These are phyloP conservation scores for Aquilaria yunnanensis DNA, from an alignment of 345 rosid species.

Conservation along the genomic window DNA sequence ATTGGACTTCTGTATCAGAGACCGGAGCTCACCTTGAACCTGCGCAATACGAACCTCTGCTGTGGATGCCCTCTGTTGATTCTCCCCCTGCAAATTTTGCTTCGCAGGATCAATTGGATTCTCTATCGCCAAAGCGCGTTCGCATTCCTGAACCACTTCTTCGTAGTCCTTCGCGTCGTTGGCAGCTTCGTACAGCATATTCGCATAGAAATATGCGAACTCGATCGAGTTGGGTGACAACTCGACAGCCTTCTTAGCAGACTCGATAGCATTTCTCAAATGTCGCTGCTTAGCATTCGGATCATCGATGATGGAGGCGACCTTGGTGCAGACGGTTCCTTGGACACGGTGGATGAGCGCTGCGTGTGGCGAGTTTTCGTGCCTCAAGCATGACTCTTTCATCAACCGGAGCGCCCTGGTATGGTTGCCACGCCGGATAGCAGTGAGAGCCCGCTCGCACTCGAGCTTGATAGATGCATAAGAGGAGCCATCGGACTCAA, in stretches of 20 bases:
- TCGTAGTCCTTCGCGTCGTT: conserved; percentile 75
- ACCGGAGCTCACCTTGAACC: conserved; percentile 69
- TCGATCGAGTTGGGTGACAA: conserved; percentile 74
- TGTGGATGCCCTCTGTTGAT: conserved; percentile 60
- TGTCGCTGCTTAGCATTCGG: conserved; percentile 59
- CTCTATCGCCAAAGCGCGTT: conserved; percentile 67
- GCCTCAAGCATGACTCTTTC: conserved; percentile 62
- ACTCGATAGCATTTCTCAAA: conserved; percentile 62
- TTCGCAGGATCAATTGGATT: conserved; percentile 85
- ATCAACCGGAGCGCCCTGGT: conserved; percentile 76
- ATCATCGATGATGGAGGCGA: conserved; percentile 75
- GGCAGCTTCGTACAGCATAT: conserved; percentile 77
- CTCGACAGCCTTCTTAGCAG: conserved; percentile 67
- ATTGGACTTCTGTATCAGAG: conserved; percentile 66
- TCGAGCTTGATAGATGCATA: conserved; percentile 52
- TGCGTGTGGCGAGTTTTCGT: conserved; percentile 41
- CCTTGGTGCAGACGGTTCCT: conserved; percentile 68
- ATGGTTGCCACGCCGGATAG: conserved; percentile 84
- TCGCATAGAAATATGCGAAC: conserved; percentile 80
- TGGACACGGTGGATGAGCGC: conserved; percentile 77
- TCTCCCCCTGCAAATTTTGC: conserved; percentile 84
- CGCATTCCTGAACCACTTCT: conserved; percentile 80
- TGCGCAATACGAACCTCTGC: conserved; percentile 73
- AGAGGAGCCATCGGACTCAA: conserved; percentile 26
- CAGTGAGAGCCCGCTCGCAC: conserved; percentile 77